Percentiles rank a stretch among this genome's conserved stretches.
Conservation (phyloP, 116 monocot genomes). For the Zostera marina region DNA sequence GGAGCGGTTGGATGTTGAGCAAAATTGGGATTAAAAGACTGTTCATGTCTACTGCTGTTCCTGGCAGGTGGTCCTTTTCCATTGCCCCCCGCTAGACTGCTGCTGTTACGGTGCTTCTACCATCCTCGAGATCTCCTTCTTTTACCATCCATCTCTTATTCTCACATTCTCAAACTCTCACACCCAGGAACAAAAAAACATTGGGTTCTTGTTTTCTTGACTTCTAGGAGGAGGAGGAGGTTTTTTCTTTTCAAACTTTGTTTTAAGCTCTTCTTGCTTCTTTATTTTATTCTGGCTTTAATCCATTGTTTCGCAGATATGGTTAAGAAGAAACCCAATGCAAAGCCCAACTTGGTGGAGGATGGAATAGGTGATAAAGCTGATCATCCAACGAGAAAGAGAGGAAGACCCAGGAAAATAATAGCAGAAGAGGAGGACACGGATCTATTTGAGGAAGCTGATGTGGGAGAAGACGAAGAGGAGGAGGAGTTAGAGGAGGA, state of each 20-base stretch:
- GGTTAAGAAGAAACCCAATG: slow-evolving; percentile 5
- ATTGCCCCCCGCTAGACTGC: not conserved
- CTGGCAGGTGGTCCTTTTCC: not conserved
- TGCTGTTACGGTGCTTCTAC: too few relatives aligned
- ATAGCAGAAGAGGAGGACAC: slow-evolving; percentile 1
- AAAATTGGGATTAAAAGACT: not conserved
- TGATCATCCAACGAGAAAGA: slow-evolving; percentile 7
- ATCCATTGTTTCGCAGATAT: not conserved
- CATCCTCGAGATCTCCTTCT: slow-evolving; percentile 2
- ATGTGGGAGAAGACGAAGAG: not conserved
- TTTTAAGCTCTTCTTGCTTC: too few relatives aligned
- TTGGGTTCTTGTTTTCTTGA: too few relatives aligned
- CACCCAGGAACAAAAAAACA: too few relatives aligned
- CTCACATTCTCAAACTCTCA: too few relatives aligned
- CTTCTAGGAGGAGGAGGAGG: too few relatives aligned
- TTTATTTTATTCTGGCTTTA: too few relatives aligned
- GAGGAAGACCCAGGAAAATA: slow-evolving; percentile 10
- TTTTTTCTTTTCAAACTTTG: too few relatives aligned
- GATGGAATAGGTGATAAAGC: not conserved
- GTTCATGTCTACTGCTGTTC: not conserved
- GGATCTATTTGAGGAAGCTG: not conserved
- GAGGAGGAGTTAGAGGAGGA: slow-evolving; percentile 2
- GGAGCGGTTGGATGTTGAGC: not conserved
- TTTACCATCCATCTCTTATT: too few relatives aligned
- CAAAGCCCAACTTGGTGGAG: not conserved